A percentile compares a stretch with the other conserved stretches of the same genome.
phyloP scores from a whole-genome alignment of 2,329 filamentous ascomycete genomes.

The Diaporthe longicolla region DNA sequence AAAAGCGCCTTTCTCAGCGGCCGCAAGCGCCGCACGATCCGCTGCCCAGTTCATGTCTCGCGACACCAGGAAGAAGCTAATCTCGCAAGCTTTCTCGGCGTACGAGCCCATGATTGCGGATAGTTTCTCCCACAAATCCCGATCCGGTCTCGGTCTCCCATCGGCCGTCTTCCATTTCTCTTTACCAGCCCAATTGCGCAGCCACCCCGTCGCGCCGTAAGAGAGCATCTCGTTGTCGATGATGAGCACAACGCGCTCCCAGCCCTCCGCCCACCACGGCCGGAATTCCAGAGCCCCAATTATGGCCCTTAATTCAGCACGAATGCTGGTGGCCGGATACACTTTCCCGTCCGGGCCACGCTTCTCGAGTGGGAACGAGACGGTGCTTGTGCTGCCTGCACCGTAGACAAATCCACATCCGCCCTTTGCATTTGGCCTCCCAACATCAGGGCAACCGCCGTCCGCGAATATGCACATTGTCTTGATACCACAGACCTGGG shows the following conservation, averaged over 20 bases:
- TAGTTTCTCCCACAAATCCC: constrained; percentile 30
- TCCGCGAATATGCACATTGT: constrained; percentile 30
- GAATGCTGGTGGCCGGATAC: constrained; percentile 23
- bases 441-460: not conserved
- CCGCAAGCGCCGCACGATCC: constrained; percentile 20
- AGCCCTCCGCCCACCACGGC: constrained; percentile 30
- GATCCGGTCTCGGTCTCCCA: constrained; percentile 1
- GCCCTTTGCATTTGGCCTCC: constrained; percentile 1
- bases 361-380: constrained; percentile 32
- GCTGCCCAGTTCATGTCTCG: constrained; percentile 17
- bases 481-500: constrained; percentile 23
- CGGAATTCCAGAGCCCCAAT: constrained; percentile 31
- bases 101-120: constrained; percentile 13
- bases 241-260: constrained; percentile 28
- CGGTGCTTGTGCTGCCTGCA: constrained; percentile 10
- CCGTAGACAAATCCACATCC: constrained; percentile 28
- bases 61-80: constrained; percentile 16
- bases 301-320: constrained; percentile 19
- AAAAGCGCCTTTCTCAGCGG: not conserved
- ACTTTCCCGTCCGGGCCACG: constrained; percentile 20
- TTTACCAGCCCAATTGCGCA: constrained; percentile 23
- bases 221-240: constrained; percentile 27
- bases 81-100: constrained; percentile 23
- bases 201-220: constrained; percentile 24
- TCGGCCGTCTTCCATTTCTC: constrained; percentile 31